phyloP scores from a whole-genome alignment of 106 monocot species.

The Allium cepa region DNA sequence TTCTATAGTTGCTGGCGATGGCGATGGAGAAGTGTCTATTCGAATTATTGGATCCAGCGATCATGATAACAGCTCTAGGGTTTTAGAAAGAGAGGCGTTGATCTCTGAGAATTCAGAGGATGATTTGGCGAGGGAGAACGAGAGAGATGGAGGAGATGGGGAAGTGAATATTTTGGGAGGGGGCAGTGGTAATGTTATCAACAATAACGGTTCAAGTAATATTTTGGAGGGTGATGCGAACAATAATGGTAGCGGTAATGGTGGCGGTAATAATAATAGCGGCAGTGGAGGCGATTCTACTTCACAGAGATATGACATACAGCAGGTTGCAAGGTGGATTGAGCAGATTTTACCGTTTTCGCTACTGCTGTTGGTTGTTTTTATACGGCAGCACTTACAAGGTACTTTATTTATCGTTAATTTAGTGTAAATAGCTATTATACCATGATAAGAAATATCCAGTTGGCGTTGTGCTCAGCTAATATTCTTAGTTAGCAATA shows the following conservation, averaged over 20 bases:
- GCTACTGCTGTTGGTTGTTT: conserved; percentile 82
- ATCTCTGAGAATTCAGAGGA: conserved; percentile 12
- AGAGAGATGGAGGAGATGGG: conserved; percentile 4
- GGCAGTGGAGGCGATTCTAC: conserved; percentile 39
- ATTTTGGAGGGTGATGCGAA: not conserved
- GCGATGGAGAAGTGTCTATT: conserved; percentile 66
- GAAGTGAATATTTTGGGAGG: conserved; percentile 8
- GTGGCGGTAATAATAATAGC: not conserved
- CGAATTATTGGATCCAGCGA: conserved; percentile 66
- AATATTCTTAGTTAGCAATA: too few species aligned
- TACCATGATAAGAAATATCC: too few species aligned
- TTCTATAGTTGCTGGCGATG: conserved; percentile 13
- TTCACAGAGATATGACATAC: conserved; percentile 90
- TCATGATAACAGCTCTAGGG: conserved; percentile 22
- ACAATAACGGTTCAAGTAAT: conserved; percentile 1
- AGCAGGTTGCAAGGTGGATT: conserved; percentile 86
- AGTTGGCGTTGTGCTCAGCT: too few species aligned
- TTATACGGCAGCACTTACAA: conserved; percentile 96
- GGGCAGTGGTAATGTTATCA: conserved; percentile 3
- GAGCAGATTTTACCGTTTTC: conserved; percentile 96
- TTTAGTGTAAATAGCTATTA: too few species aligned
- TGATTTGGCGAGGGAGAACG: conserved; percentile 9
- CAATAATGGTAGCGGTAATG: conserved; percentile 1
- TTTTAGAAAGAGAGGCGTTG: conserved; percentile 8
- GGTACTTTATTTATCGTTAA: conserved; percentile 24